Base-by-base conservation (phyloP, 192 early-diverging fungal species). In the Piromyces sp. region DNA sequence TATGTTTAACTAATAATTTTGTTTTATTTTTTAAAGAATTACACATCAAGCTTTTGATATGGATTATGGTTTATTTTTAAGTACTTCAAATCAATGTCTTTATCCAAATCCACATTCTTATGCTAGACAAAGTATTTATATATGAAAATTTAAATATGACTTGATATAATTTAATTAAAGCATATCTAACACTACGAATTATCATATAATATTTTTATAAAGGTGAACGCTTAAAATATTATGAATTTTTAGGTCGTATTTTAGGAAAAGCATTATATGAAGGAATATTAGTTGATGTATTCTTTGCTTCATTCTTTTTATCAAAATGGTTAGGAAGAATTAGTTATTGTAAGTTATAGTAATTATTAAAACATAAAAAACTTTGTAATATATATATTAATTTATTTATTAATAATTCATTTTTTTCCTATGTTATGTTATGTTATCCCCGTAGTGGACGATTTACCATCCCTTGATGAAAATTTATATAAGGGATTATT, bases 251-350 rank as follows among this genome's bases (percentile, higher is more conserved):
- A 22, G 95, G 95, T 22, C 89, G 93, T 0, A 89, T 96, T 51
- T 88, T 96, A 31, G 95, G 95, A 79, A 96, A 96, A 85, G 94
- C 94, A 2, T 83, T 96, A 29, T 96, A 96, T 82, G 93, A 95
- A 82, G 94, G 94, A n/a, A 92, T 96, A 42, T 84, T 96, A 30
- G 89, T 95, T 22, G 95, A 96, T 33, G 93, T 89, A 37, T 90
- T 90, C 15, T 95, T 96, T 89, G 93, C 95, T 79, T 90, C 89
- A 29, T 96, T 96, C 84, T 96, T 96, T 84, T 84, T 96, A 80
- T 91, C 88, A 40, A 92, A 91, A 79, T 94, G 92, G 84, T 84
- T 95, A 36, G 91, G 92, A 13, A 84, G 88, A 82, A 83, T 86
- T 40, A 92, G 89, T 17, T 94, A 94, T 80, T 88, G 91, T 92